Evolutionary conservation across 73 alveolate species (phyloP).

Genomic region (Tetrahymena thermophila): DNA sequence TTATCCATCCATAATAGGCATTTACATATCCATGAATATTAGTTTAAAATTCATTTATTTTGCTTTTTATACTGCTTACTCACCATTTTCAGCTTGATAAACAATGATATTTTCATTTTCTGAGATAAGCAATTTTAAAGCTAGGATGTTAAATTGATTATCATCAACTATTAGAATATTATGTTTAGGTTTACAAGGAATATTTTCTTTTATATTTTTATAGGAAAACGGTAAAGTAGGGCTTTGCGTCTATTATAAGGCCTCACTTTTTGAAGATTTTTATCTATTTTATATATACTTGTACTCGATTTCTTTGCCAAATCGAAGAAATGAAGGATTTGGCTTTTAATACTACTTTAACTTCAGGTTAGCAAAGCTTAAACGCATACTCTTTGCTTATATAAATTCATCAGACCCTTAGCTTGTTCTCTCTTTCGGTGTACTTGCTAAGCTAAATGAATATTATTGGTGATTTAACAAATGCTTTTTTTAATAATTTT

Average conservation of each 20-base stretch:
- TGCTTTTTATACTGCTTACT: background rate
- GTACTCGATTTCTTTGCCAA: background rate
- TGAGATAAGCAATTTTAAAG: background rate
- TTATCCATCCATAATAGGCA: background rate
- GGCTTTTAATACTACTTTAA: background rate
- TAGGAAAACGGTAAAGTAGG: background rate
- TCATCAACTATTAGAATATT: background rate
- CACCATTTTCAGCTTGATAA: background rate
- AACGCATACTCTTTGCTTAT: background rate
- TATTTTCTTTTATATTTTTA: background rate
- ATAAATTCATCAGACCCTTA: background rate
- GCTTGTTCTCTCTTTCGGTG: background rate
- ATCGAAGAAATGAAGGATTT: background rate
- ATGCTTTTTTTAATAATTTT: background rate
- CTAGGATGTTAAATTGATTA: background rate
- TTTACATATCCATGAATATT: background rate
- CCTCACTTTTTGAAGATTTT: background rate
- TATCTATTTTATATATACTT: background rate
- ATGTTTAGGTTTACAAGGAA: background rate
- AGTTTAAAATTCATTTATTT: background rate
- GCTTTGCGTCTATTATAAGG: background rate
- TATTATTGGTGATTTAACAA: background rate
- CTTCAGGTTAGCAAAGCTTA: background rate
- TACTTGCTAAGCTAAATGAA: background rate
- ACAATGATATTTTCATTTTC: background rate